Percentiles rank a stretch among this genome's conserved stretches.
phyloP scores from a whole-genome alignment of 2,329 filamentous ascomycete genomes.

The Colletotrichum agaves region DNA sequence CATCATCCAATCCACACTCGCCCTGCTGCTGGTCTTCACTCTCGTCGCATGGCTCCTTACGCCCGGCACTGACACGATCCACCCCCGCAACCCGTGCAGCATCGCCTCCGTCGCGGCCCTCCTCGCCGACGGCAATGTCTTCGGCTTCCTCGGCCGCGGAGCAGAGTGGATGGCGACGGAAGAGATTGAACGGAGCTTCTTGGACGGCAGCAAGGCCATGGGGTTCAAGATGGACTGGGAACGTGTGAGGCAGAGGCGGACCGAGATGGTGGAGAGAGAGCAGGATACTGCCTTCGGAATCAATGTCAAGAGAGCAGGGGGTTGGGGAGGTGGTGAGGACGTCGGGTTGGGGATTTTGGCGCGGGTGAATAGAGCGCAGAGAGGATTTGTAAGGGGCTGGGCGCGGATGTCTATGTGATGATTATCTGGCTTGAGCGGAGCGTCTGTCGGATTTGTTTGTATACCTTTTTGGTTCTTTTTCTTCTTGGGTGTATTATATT shows the following conservation, averaged over 20 bases:
- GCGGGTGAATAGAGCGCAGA: constrained; percentile 35
- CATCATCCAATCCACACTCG: constrained; percentile 47
- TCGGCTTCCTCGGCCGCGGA: constrained; percentile 43
- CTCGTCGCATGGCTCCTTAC: constrained; percentile 45
- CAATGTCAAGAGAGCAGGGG: constrained; percentile 30
- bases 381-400: constrained; percentile 31
- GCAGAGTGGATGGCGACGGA: constrained; percentile 42
- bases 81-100: constrained; percentile 47
- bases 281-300: constrained; percentile 36
- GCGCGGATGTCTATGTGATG: constrained; percentile 6
- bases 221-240: constrained; percentile 44
- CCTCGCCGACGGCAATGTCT: constrained; percentile 51
- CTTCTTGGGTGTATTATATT: not conserved
- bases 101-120: constrained; percentile 51
- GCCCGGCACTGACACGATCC: constrained; percentile 38
- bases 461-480: not conserved
- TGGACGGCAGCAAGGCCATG: constrained; percentile 42
- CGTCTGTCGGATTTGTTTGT: too few species aligned
- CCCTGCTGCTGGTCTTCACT: constrained; percentile 42
- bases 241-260: constrained; percentile 26
- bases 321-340: constrained; percentile 38
- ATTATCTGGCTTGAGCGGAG: not conserved
- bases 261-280: constrained; percentile 15
- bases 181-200: constrained; percentile 39
- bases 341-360: constrained; percentile 38